A percentile compares a stretch with the other conserved stretches of the same genome.
Conservation (phyloP, 768 basidiomycete genomes). For the Suillus subalutaceus region DNA sequence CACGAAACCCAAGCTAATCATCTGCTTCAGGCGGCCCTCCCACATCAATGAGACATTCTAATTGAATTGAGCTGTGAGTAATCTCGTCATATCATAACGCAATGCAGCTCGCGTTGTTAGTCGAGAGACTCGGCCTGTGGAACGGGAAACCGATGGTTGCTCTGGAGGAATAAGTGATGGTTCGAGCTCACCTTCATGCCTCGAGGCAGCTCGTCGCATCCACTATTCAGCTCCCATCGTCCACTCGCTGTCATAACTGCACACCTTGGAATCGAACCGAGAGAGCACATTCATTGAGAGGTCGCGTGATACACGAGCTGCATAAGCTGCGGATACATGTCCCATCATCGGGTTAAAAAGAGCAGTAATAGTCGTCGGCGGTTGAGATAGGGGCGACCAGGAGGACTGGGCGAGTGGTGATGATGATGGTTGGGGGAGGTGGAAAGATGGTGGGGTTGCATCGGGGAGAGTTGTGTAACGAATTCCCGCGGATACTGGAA, state of each 20-base stretch:
- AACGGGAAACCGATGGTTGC: constrained; percentile 12
- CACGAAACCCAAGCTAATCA: constrained; percentile 89
- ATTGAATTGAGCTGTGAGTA: constrained; percentile 13
- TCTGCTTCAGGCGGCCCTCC: constrained; percentile 90
- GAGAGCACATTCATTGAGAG: constrained; percentile 88
- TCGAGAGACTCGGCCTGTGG: constrained; percentile 39
- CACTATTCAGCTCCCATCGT: constrained; percentile 97
- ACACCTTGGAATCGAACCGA: constrained; percentile 94
- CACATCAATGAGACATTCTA: constrained; percentile 91
- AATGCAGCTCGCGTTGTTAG: constrained; percentile 70
- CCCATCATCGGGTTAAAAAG: constrained; percentile 97
- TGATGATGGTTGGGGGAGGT: constrained; percentile 43
- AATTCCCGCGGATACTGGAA: constrained; percentile 84
- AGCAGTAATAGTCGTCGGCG: constrained; percentile 93
- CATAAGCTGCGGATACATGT: constrained; percentile 89
- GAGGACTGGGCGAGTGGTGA: constrained; percentile 38
- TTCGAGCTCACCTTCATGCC: constrained; percentile 14
- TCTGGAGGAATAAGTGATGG: not conserved
- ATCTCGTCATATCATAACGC: not conserved
- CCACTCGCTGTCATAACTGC: constrained; percentile 97
- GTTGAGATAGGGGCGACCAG: constrained; percentile 53
- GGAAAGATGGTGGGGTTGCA: constrained; percentile 66
- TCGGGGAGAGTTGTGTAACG: constrained; percentile 95
- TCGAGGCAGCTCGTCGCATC: constrained; percentile 57
- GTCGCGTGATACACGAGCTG: constrained; percentile 83